Evolutionary conservation across 2,329 filamentous ascomycete species (phyloP), one percentile per base, ranked within the genome.

Genomic region (Aspergillus intermedius): DNA sequence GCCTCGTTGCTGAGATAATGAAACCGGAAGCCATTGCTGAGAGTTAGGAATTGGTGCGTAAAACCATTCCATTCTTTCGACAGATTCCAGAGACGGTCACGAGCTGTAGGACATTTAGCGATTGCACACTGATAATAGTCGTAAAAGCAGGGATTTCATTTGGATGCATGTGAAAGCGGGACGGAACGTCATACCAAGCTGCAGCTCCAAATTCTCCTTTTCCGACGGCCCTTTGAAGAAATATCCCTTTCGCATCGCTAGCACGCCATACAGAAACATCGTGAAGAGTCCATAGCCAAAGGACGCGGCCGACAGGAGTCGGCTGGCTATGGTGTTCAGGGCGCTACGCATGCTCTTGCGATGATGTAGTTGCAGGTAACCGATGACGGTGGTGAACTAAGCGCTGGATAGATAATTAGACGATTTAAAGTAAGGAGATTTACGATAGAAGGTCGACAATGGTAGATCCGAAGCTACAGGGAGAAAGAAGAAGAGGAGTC

Each of bases 11-110:
- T 68, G 46, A 82, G 65, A 55, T 81, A 81, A 59, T 82, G 80
- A 23, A 82, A 72, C 54, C 74, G 75, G 51, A 74, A 66, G 1
- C 76, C 75, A 50, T 68, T 72, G 34, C 66, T 66, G 12, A 79
- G 66, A 40, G 66, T 74, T 52, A 78, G 67, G 55, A 82, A 79
- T 23, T 71, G 66, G 60, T 82, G 80, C 19, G 63, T 68, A 39
- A 79, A 68, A 13, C 70, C 72, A 9, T 67, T 65, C 30, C 71
- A 69, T n/a, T 70, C 61, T 45, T 72, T 70, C 10, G 72, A 72
- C 7, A 81, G 67, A 51, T 77, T 73, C 79, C 79, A 82, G 54
- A 80, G 70, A 35, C 70, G 68, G 51, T 77, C 65, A 54, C 74
- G 74, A 46, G 76, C 79, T 81, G 50, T 30, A 22, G 19, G 21